Evolutionary conservation across 202 grass and related monocot species (phyloP).

Genomic region (Cymbopogon flexuosus): DNA sequence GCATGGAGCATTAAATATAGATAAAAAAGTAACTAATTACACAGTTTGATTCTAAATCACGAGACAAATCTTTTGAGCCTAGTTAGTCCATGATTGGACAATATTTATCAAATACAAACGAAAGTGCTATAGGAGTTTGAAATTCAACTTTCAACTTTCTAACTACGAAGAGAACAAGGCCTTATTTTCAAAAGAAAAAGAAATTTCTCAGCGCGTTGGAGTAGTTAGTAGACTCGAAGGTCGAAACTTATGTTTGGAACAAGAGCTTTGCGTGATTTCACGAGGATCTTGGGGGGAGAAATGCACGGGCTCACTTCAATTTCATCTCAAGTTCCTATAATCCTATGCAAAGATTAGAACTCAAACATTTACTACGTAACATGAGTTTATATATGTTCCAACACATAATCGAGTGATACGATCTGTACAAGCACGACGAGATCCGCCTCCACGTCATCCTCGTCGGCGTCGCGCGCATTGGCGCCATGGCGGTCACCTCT

Average conservation of each 20-base stretch:
- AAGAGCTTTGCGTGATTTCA: background rate
- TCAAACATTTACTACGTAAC: background rate
- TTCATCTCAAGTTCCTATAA: background rate
- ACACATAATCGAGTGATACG: background rate
- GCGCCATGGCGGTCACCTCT: constrained; percentile 34
- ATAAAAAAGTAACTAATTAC: no score
- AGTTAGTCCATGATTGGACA: no score
- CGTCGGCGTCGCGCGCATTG: background rate
- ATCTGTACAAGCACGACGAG: constrained; percentile 27
- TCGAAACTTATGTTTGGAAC: background rate
- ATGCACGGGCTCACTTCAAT: background rate
- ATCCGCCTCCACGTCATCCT: background rate
- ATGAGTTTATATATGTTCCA: constrained; percentile 28
- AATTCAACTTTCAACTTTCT: no score
- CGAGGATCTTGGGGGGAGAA: background rate
- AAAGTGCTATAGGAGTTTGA: no score
- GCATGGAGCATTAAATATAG: no score
- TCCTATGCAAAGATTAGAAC: background rate
- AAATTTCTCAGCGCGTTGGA: background rate
- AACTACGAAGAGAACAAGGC: no score
- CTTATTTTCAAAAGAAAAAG: background rate
- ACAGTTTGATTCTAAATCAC: no score
- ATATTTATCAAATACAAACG: no score
- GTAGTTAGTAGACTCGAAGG: background rate
- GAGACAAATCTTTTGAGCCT: no score